Evolutionary conservation across 2,329 filamentous ascomycete species (phyloP), one percentile per base, ranked within the genome.

Genomic region (Xylariaceae sp.): DNA sequence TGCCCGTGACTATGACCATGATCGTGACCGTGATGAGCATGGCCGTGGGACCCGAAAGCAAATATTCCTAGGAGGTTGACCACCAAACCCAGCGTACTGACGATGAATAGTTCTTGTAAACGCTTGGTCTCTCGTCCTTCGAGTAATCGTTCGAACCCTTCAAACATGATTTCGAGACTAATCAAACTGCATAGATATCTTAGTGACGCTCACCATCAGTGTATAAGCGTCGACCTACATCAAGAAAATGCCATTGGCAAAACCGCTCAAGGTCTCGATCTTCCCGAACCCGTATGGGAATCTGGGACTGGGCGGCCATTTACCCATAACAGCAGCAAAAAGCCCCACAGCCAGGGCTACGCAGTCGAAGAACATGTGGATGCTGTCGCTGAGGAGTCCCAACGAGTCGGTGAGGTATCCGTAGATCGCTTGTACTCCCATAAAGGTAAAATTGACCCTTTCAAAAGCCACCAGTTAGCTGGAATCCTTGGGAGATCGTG

Each of bases 321-420:
- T 97, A 66, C 88, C 93, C 72, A 95, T 88, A 4, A 98, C 89
- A 2, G 91, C 85, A 19, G 93, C 93, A 54, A 91, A 85, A 9
- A 98, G 73, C 9, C 93, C 93, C 28, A 98, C 89, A 2, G 87
- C 80, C 19, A 98, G 76, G 16, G 91, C 93, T 28, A 96, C 82
- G 53, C 93, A 98, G 65, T 98, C 93, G 56, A 98, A 97, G 58
- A 98, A 91, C 93, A 98, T 98, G 67, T 98, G 93, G 49, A 98
- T 93, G 57, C 90, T 97, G 65, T 98, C 93, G 52, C 89, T 95
- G 15, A 98, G 78, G n/a, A 98, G 74, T 3, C 93, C 93, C 4
- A 98, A 71, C 0, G 93, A 98, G 52, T 95, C 90, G 3, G 89
- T 97, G 9, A 93, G 69, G 55, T 93, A 94, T 37, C 93, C 93